phyloP scores from a whole-genome alignment of 768 basidiomycete genomes.

The Russula compacta region DNA sequence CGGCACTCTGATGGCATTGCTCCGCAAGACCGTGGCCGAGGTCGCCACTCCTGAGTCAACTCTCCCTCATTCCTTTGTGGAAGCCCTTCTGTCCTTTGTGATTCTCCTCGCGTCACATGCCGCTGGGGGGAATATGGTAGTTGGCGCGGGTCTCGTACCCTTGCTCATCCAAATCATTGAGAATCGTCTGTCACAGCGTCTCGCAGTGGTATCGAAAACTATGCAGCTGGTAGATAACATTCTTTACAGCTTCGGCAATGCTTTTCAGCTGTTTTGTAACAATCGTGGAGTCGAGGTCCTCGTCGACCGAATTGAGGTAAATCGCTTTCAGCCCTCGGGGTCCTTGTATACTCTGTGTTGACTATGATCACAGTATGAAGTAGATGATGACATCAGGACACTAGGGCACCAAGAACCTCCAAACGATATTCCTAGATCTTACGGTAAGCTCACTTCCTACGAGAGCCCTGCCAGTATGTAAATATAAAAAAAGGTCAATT shows the following conservation, averaged over 20 bases:
- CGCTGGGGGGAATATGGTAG: slow-evolving; percentile 85
- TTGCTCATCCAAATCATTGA: slow-evolving; percentile 85
- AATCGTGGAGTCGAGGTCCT: slow-evolving; percentile 77
- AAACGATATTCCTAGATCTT: slow-evolving; percentile 36
- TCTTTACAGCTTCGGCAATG: slow-evolving; percentile 80
- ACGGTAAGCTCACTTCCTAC: slow-evolving; percentile 33
- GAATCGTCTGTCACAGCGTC: slow-evolving; percentile 57
- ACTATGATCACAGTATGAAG: slow-evolving; percentile 25
- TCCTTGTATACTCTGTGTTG: neutral
- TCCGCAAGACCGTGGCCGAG: slow-evolving; percentile 73
- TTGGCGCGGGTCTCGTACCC: slow-evolving; percentile 87
- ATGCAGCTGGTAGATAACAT: slow-evolving; percentile 91
- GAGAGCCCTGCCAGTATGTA: neutral
- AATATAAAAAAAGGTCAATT: slow-evolving; percentile 45
- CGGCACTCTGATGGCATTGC: slow-evolving; percentile 82
- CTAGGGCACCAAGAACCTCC: slow-evolving; percentile 50
- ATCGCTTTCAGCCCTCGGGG: slow-evolving; percentile 20
- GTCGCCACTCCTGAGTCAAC: slow-evolving; percentile 57
- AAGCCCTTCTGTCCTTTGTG: slow-evolving; percentile 78
- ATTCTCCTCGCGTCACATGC: slow-evolving; percentile 81
- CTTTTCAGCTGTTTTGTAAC: slow-evolving; percentile 79
- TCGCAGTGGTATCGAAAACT: slow-evolving; percentile 76
- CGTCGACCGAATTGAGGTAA: slow-evolving; percentile 80
- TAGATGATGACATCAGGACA: slow-evolving; percentile 22
- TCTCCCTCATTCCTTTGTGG: slow-evolving; percentile 66